Base-by-base conservation (phyloP, 306 rosid species). In the Casuarina cunninghamiana region DNA sequence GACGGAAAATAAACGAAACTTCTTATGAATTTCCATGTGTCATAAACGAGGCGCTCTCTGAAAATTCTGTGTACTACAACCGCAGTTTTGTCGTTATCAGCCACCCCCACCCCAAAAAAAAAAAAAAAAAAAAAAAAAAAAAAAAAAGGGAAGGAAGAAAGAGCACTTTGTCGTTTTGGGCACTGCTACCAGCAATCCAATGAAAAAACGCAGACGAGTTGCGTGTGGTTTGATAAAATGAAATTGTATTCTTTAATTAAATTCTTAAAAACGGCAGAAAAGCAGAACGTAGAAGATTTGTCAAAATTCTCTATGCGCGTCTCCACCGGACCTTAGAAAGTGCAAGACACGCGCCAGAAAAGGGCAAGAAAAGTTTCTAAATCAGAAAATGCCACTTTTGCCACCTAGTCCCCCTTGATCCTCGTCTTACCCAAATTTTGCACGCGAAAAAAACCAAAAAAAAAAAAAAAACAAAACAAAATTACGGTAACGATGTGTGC, bases 401-500 rank as follows among this genome's bases (percentile, higher is more conserved):
- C 71, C 62, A 73, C 41, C 68, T 4, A 38, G 61, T 58, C 71
- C 62, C 76, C 41, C 68, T 4, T 53, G 61, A 62, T 63, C 17
- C 42, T 54, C 43, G 0, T 5, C 71, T 44, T 7, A 32, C 42
- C 21, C 68, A 63, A 48, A 77, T 71, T 73, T 80, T 43, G 71
- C 77, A 19, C 11, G 37, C 5, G 4, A 38, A 35, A 58, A 4
- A 8, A 42, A 32, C 43, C 3, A 16, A 5, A n/a, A n/a, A n/a
- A n/a, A n/a, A n/a, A n/a, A n/a, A n/a, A n/a, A n/a, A n/a, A n/a
- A n/a, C n/a, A 75, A 53, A 19, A 55, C 17, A 80, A 78, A 38
- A 57, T 84, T 75, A 45, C 78, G 74, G 73, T 77, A 69, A 49
- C 58, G 62, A 62, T 63, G 53, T 62, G 74, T 69, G 15, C 46